These are phyloP conservation scores for Aspergillus coremiiformis DNA, from an alignment of 495 filamentous ascomycete genomes.

Conservation along the genomic window DNA sequence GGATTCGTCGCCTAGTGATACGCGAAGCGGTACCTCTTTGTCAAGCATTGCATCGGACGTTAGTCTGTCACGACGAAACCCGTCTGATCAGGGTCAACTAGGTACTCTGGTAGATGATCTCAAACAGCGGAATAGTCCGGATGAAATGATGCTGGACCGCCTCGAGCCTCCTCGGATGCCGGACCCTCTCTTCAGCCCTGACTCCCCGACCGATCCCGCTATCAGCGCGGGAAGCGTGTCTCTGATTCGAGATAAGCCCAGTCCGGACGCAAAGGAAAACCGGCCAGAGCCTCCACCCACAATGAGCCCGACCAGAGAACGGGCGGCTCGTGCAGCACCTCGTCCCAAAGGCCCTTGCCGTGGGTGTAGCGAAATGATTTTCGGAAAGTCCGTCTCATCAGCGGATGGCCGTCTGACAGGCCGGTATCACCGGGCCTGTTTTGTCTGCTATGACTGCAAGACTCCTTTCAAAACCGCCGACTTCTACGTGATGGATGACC, in stretches of 20 bases:
- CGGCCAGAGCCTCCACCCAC: not conserved
- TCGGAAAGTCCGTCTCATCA: slow-evolving; percentile 86
- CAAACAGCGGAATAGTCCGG: slow-evolving; percentile 15
- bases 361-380: slow-evolving; percentile 70
- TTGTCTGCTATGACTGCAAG: slow-evolving; percentile 79
- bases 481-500: slow-evolving; percentile 85
- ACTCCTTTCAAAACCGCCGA: slow-evolving; percentile 79
- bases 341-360: slow-evolving; percentile 68
- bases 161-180: slow-evolving; percentile 32
- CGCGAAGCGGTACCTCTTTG: slow-evolving; percentile 61
- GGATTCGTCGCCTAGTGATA: slow-evolving; percentile 56
- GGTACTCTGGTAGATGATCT: slow-evolving; percentile 34
- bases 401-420: slow-evolving; percentile 91
- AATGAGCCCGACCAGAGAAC: slow-evolving; percentile 19
- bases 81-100: slow-evolving; percentile 27
- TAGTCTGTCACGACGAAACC: slow-evolving; percentile 27
- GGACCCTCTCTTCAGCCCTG: slow-evolving; percentile 30
- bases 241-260: slow-evolving; percentile 27
- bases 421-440: slow-evolving; percentile 88
- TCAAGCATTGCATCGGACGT: slow-evolving; percentile 50
- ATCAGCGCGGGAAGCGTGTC: slow-evolving; percentile 39
- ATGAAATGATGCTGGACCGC: slow-evolving; percentile 19
- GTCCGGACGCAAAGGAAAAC: not conserved
- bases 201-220: slow-evolving; percentile 56
- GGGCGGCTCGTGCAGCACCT: slow-evolving; percentile 20